These are phyloP conservation scores for Sambucus nigra DNA, from an alignment of 129 eudicot species.

Conservation along the genomic window DNA sequence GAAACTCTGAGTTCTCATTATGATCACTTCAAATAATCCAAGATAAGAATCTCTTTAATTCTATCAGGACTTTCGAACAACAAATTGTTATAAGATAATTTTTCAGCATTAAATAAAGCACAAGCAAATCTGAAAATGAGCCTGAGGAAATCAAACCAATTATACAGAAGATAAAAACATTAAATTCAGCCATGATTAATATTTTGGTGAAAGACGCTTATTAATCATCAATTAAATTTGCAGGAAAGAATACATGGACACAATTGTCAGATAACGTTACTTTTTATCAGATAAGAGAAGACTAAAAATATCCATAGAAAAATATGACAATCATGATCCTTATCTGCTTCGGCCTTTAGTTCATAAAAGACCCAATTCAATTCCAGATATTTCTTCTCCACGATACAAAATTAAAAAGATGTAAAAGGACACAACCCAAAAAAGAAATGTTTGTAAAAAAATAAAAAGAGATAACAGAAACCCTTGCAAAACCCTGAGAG, in stretches of 20 bases:
- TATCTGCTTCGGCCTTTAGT: neutral
- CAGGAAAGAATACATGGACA: neutral
- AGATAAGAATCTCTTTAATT: no score
- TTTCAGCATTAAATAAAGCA: neutral
- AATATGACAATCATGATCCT: neutral
- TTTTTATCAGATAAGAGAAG: neutral
- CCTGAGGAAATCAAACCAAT: neutral
- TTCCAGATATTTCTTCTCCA: neutral
- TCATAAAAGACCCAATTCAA: neutral
- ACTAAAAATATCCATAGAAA: neutral
- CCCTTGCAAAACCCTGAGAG: constrained; percentile 38
- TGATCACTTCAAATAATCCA: neutral
- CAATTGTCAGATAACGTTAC: neutral
- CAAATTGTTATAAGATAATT: neutral
- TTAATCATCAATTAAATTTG: no score
- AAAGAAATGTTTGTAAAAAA: no score
- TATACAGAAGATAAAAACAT: no score
- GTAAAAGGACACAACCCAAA: neutral
- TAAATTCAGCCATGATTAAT: no score
- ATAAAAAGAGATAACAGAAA: constrained; percentile 5
- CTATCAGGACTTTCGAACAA: no score
- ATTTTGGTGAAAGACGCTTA: no score
- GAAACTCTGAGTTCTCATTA: neutral
- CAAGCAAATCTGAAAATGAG: neutral
- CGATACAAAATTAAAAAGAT: neutral